Base-by-base conservation (phyloP, 257 asterid genomes). In the Striga asiatica region DNA sequence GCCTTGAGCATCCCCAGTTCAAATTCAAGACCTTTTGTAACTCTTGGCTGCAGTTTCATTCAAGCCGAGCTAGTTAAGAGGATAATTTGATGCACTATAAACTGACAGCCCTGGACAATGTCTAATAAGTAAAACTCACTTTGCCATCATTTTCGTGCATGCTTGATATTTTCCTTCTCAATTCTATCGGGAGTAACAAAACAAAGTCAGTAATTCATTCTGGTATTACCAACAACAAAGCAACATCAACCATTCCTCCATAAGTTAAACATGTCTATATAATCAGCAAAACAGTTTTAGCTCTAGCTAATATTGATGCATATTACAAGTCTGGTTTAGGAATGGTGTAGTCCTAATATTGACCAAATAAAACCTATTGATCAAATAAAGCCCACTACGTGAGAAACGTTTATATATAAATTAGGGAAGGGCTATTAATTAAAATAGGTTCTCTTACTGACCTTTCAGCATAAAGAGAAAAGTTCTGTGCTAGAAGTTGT, bases 1-100 rank as follows among this genome's bases (percentile, higher is more conserved):
- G 87, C 79, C 70, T 80, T 84, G 17, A 86, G 89, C 74, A 89
- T 83, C 80, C 77, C 94, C 63, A 71, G 39, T 76, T 84, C 96
- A 48, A 89, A 66, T 65, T 82, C 85, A 70, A 74, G 79, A 71
- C 87, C 96, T 80, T 84, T 86, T 45, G 94, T 62, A 67, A 81
- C 76, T 65, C 63, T 75, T 42, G 69, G 45, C 96, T 89, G 70
- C 66, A 76, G 57, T 53, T 57, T 51, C 48, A 39, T 70, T 50
- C 50, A 66, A 56, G 53, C 37, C 48, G 24, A 68, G 50, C 23
- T 50, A 66, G 32, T n/a, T 56, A 60, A 48, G 37, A 60, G 50
- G 76, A 31, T 13, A 42, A 34, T 43, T 23, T 28, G 56, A 49
- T 64, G 17, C 66, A 55, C 56, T 23, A 18, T 29, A n/a, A n/a